Evolutionary conservation across 257 asterid species (phyloP).

Genomic region (Salvia hispanica): DNA sequence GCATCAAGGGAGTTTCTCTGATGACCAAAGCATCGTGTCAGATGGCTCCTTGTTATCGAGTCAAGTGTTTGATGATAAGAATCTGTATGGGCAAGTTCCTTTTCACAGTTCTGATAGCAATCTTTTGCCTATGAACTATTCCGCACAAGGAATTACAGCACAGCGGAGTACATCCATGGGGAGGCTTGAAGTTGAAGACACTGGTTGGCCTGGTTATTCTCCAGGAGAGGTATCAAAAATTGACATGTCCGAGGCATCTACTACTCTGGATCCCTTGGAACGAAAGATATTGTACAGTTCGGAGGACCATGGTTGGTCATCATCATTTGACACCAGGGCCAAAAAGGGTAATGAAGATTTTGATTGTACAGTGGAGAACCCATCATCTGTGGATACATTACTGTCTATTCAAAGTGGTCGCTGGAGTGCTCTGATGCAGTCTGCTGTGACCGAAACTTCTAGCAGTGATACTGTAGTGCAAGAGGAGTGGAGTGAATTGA

Average conservation of each 20-base stretch:
- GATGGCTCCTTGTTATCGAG: slow-evolving; percentile 37
- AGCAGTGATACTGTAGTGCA: slow-evolving; percentile 71
- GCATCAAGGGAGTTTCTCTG: slow-evolving; percentile 43
- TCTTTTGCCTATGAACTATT: slow-evolving; percentile 37
- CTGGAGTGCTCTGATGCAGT: slow-evolving; percentile 96
- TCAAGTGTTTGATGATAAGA: slow-evolving; percentile 40
- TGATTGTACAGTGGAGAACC: slow-evolving; percentile 39
- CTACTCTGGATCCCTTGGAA: slow-evolving; percentile 70
- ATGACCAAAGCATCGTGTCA: slow-evolving; percentile 36
- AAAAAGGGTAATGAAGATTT: slow-evolving; percentile 38
- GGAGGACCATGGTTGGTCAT: slow-evolving; percentile 55
- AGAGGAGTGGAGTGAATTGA: slow-evolving; percentile 86
- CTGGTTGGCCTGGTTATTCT: slow-evolving; percentile 35
- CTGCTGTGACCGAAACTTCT: slow-evolving; percentile 83
- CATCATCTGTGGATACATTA: slow-evolving; percentile 35
- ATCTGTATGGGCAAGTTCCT: slow-evolving; percentile 50
- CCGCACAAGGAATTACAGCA: slow-evolving; percentile 38
- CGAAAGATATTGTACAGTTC: slow-evolving; percentile 60
- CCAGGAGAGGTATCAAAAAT: slow-evolving; percentile 29
- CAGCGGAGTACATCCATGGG: slow-evolving; percentile 41
- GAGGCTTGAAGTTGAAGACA: slow-evolving; percentile 48
- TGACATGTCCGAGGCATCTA: slow-evolving; percentile 34
- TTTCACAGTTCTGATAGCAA: slow-evolving; percentile 37
- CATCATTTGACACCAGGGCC: slow-evolving; percentile 36
- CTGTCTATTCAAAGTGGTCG: slow-evolving; percentile 63